Evolutionary conservation across 164 flowering plant species (phyloP).

Genomic region (Chimonanthus salicifolius): DNA sequence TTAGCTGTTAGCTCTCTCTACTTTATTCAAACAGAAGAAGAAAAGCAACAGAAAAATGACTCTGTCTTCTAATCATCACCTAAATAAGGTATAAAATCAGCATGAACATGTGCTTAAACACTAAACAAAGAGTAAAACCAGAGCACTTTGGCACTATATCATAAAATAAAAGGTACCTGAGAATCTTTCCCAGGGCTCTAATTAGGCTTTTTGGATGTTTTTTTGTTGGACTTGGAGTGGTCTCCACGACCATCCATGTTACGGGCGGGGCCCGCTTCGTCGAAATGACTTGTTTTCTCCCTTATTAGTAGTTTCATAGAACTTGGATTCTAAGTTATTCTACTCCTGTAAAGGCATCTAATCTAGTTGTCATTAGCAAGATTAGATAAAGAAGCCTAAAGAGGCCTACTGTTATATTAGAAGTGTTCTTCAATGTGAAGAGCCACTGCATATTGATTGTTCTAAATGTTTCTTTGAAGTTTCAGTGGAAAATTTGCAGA

Average conservation of each 20-base stretch:
- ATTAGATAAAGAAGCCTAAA: neutral
- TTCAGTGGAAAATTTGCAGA: neutral
- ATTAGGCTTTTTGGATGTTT: neutral
- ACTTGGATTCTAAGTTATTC: neutral
- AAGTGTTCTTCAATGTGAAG: neutral
- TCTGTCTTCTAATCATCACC: constrained; percentile 6
- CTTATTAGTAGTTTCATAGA: neutral
- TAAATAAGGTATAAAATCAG: constrained; percentile 2
- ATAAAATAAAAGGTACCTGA: neutral
- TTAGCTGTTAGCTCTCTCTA: neutral
- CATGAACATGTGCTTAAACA: constrained; percentile 8
- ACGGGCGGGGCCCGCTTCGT: neutral
- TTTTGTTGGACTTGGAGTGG: neutral
- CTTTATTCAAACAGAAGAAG: neutral
- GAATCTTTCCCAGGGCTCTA: neutral
- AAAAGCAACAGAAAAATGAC: constrained; percentile 9
- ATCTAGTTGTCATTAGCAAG: neutral
- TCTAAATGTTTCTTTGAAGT: neutral
- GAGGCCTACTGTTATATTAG: neutral
- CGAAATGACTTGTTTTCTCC: neutral
- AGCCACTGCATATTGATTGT: neutral
- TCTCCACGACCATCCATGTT: neutral
- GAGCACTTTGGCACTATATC: neutral
- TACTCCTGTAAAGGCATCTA: neutral
- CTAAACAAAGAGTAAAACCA: neutral